Percentiles rank a stretch among this genome's conserved stretches.
Evolutionary conservation across 2,329 filamentous ascomycete species (phyloP).

Genomic region (Paraphaeosphaeria sporulosa): DNA sequence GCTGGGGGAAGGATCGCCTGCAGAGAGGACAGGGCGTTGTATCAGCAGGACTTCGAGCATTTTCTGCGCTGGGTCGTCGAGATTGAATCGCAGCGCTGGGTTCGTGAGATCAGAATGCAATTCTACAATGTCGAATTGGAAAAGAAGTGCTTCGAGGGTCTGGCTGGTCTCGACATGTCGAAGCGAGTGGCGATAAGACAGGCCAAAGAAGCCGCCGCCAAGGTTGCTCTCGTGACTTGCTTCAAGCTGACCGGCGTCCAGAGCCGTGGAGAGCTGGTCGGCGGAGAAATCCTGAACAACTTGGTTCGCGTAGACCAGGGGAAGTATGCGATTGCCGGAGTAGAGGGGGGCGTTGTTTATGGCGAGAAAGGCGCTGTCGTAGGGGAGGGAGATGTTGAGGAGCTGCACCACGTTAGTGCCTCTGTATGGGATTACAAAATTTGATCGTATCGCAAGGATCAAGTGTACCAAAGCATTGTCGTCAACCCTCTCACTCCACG

Average conservation of each 20-base stretch:
- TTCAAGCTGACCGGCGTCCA: conserved; percentile 33
- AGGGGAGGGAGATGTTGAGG: conserved; percentile 42
- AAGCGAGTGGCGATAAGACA: conserved; percentile 40
- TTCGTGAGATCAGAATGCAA: conserved; percentile 28
- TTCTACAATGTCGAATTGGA: conserved; percentile 41
- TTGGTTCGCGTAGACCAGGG: conserved; percentile 40
- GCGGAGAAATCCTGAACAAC: conserved; percentile 31
- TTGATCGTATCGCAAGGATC: neutral
- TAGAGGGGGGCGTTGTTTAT: conserved; percentile 38
- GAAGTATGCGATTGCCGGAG: conserved; percentile 25
- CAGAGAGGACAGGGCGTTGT: conserved; percentile 31
- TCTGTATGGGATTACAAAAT: no score
- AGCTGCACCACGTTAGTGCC: conserved; percentile 25
- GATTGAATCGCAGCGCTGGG: conserved; percentile 19
- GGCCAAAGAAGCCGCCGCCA: conserved; percentile 34
- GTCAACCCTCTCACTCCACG: conserved; percentile 36
- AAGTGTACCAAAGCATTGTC: conserved; percentile 35
- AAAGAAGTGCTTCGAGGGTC: conserved; percentile 28
- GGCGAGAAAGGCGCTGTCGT: conserved; percentile 29
- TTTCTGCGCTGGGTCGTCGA: conserved; percentile 32
- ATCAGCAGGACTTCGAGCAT: conserved; percentile 40
- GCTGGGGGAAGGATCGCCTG: conserved; percentile 23
- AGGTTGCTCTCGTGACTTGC: conserved; percentile 25
- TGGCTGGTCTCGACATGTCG: conserved; percentile 21
- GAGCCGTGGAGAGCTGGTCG: conserved; percentile 22